A percentile compares a stretch with the other conserved stretches of the same genome.
These are phyloP conservation scores for Cryphonectria nitschkei DNA, from an alignment of 2,329 filamentous ascomycete genomes.

Conservation along the genomic window DNA sequence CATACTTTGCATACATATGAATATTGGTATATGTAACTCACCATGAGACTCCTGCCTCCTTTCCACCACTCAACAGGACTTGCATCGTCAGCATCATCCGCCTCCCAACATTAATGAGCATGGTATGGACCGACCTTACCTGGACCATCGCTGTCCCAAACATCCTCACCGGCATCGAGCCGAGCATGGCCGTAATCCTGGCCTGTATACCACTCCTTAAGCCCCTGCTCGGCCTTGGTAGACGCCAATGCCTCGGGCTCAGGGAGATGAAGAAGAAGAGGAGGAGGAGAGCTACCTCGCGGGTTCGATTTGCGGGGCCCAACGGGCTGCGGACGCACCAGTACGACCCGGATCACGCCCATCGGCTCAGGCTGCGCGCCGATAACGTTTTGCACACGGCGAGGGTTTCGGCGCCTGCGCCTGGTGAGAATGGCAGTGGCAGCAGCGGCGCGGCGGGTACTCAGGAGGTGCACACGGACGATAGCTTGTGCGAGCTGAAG, in stretches of 20 bases:
- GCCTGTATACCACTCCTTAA: constrained; percentile 45
- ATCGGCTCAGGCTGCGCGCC: constrained; percentile 6
- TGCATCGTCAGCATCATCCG: constrained; percentile 42
- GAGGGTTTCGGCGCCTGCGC: background rate
- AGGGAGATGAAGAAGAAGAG: background rate
- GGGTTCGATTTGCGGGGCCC: background rate
- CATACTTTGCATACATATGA: background rate
- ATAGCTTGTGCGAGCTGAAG: constrained; percentile 12
- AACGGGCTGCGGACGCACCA: constrained; percentile 13
- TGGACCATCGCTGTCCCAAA: constrained; percentile 39
- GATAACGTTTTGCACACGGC: constrained; percentile 6
- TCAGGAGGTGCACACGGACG: background rate
- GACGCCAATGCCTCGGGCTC: background rate
- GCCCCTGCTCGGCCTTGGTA: constrained; percentile 39
- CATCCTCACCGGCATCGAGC: constrained; percentile 44
- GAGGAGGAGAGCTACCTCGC: background rate
- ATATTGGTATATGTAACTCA: background rate
- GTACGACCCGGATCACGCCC: constrained; percentile 13
- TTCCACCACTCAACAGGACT: constrained; percentile 33
- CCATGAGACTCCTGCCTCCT: background rate
- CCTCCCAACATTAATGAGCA: constrained; percentile 37
- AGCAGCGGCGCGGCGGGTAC: background rate
- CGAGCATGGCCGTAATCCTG: constrained; percentile 42
- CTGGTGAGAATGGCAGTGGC: background rate
- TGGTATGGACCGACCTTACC: constrained; percentile 41